Conservation (phyloP, 176 grass and related monocot genomes). For the Ensete glaucum region DNA sequence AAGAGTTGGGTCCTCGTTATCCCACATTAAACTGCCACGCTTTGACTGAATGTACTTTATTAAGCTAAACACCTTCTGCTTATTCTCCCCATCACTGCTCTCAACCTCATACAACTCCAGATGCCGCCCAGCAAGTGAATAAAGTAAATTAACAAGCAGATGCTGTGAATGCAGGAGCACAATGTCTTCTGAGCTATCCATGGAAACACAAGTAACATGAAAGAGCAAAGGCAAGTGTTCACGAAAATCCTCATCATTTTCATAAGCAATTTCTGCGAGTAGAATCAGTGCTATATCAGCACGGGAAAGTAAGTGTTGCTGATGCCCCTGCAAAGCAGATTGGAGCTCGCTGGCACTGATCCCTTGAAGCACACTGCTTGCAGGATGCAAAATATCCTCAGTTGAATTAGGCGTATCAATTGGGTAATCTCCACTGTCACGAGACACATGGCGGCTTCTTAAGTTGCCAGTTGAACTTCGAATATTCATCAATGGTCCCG, state of each 20-base stretch:
- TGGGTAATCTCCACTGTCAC: slow-evolving; percentile 86
- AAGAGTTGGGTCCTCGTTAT: slow-evolving; percentile 91
- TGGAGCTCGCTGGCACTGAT: slow-evolving; percentile 91
- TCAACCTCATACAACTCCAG: slow-evolving; percentile 86
- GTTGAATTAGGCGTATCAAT: slow-evolving; percentile 91
- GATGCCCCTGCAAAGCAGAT: slow-evolving; percentile 88
- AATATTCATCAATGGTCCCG: slow-evolving; percentile 78
- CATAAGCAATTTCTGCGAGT: slow-evolving; percentile 95
- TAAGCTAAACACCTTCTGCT: slow-evolving; percentile 80
- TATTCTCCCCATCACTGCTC: slow-evolving; percentile 74
- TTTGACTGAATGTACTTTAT: slow-evolving; percentile 97
- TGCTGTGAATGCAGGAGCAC: slow-evolving; percentile 96
- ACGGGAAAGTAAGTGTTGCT: slow-evolving; percentile 80
- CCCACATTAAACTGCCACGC: slow-evolving; percentile 97
- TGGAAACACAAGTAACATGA: slow-evolving; percentile 96
- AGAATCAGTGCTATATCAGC: slow-evolving; percentile 97
- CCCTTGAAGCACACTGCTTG: slow-evolving; percentile 54
- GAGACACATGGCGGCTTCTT: slow-evolving; percentile 91
- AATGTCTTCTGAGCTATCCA: slow-evolving; percentile 99
- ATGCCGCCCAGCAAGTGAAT: slow-evolving; percentile 73
- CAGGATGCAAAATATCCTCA: slow-evolving; percentile 79
- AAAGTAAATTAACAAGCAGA: slow-evolving; percentile 93
- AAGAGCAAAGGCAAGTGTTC: slow-evolving; percentile 93
- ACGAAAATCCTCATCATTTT: slow-evolving; percentile 97
- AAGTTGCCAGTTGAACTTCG: slow-evolving; percentile 81